Evolutionary conservation across 2,329 filamentous ascomycete species (phyloP).

Genomic region (Triangularia setosa): DNA sequence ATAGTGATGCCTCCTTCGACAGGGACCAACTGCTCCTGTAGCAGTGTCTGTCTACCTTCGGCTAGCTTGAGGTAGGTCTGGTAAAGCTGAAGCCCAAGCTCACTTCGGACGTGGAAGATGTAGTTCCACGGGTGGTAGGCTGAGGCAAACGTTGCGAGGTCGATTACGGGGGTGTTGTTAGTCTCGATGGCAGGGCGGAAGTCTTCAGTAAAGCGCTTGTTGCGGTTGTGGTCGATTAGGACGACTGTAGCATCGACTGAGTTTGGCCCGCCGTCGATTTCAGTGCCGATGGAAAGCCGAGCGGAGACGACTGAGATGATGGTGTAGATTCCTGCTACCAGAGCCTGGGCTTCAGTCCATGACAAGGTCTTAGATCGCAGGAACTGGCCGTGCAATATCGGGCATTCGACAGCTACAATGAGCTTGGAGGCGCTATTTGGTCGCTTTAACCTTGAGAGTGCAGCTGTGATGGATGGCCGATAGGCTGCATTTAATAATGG

Average conservation of each 20-base stretch:
- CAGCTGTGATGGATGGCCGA: slow-evolving; percentile 51
- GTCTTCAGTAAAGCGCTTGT: slow-evolving; percentile 31
- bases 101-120: slow-evolving; percentile 64
- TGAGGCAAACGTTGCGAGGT: slow-evolving; percentile 50
- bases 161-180: slow-evolving; percentile 46
- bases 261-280: slow-evolving; percentile 53
- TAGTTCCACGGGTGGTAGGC: slow-evolving; percentile 57
- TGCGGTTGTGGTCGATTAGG: slow-evolving; percentile 60
- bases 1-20: slow-evolving; percentile 52
- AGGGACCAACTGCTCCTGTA: slow-evolving; percentile 47
- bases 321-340: slow-evolving; percentile 74
- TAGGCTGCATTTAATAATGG: slow-evolving; percentile 56
- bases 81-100: slow-evolving; percentile 58
- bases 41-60: slow-evolving; percentile 44
- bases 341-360: slow-evolving; percentile 67
- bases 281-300: slow-evolving; percentile 57
- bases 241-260: slow-evolving; percentile 75
- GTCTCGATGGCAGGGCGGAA: slow-evolving; percentile 36
- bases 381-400: slow-evolving; percentile 53
- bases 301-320: slow-evolving; percentile 71
- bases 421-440: slow-evolving; percentile 37
- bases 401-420: slow-evolving; percentile 57
- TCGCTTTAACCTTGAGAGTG: slow-evolving; percentile 47
- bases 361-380: slow-evolving; percentile 49
- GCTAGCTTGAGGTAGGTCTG: slow-evolving; percentile 44